Base-by-base conservation (phyloP, 2,329 filamentous ascomycete species). In the Fusarium sp. region DNA sequence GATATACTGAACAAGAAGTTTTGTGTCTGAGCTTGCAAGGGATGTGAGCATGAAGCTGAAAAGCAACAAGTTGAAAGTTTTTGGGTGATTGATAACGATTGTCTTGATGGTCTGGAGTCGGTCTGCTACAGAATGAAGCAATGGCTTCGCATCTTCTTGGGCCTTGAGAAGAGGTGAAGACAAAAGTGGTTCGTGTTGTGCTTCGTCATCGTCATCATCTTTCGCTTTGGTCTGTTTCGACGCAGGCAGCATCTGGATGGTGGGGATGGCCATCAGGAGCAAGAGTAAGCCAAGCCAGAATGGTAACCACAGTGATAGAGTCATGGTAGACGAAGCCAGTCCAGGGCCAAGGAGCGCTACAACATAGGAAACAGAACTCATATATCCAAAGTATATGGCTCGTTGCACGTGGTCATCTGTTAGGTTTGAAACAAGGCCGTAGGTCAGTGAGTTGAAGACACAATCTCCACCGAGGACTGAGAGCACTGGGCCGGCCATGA, bases 21-120 rank as follows among this genome's bases (percentile, higher is more conserved):
- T 85, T 17, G 83, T 85, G 63, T 85, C 83, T 21, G 83, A 82
- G 71, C 81, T 84, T 8, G 83, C 83, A 17, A 85, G 77, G 14
- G 83, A 81, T 2, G 82, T 81, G 56, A 85, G 78, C 51, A 84
- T 77, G 69, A 84, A 82, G 67, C 80, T 80, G 46, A 77, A 47
- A 2, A 85, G 78, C 3, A 84, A 67, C 4, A 85, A 73, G 4
- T 74, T 73, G 35, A 83, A 77, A 69, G 83, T 84, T 8, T 75
- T 75, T 3, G 80, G 77, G 31, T 80, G 79, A 52, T 74, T 79
- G 7, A 71, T 69, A 5, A 83, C 47, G 36, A 79, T 77, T 10
- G 66, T 63, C 14, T 67, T 70, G 14, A 84, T 72, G 5, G 67
- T 73, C n/a, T 51, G 62, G 4, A 76, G 58, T 1, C 65, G 73